phyloP scores from a whole-genome alignment of 1,284 basidiomycete species.

The Naganishia sp. region DNA sequence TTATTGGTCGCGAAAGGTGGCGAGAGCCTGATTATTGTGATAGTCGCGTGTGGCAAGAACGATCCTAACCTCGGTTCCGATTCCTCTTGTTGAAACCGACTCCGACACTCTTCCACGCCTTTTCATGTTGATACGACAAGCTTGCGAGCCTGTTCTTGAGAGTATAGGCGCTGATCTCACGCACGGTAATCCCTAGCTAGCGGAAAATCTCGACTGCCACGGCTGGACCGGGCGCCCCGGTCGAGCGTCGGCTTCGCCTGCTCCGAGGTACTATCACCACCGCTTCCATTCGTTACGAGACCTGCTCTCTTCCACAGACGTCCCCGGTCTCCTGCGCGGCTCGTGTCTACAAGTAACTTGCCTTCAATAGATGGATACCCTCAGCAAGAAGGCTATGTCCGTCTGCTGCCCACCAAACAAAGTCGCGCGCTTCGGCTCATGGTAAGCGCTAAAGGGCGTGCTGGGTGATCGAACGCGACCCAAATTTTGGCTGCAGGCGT shows the following conservation, averaged over 20 bases:
- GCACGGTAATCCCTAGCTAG: not conserved
- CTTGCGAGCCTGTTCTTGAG: too few relatives aligned
- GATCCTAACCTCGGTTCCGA: too few relatives aligned
- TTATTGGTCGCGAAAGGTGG: too few relatives aligned
- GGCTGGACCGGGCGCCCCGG: not conserved
- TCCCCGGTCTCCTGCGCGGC: not conserved
- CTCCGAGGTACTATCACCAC: not conserved
- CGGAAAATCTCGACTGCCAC: not conserved
- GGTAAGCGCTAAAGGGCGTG: not conserved
- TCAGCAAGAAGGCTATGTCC: not conserved
- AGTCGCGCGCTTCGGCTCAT: slow-evolving; percentile 1
- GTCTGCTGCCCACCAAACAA: not conserved
- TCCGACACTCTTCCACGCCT: too few relatives aligned
- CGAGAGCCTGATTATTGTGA: too few relatives aligned
- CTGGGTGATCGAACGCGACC: not conserved
- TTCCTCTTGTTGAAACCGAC: too few relatives aligned
- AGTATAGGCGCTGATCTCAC: too few relatives aligned
- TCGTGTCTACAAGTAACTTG: too few relatives aligned
- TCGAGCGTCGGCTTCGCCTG: not conserved
- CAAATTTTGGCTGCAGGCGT: slow-evolving; percentile 1
- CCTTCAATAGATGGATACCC: too few relatives aligned
- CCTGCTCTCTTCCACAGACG: not conserved
- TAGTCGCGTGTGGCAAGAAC: too few relatives aligned
- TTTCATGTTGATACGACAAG: too few relatives aligned
- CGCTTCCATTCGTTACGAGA: not conserved